Evolutionary conservation across 768 basidiomycete genomes (phyloP), one percentile per base, ranked within the genome.

Genomic region (Russula earlei): DNA sequence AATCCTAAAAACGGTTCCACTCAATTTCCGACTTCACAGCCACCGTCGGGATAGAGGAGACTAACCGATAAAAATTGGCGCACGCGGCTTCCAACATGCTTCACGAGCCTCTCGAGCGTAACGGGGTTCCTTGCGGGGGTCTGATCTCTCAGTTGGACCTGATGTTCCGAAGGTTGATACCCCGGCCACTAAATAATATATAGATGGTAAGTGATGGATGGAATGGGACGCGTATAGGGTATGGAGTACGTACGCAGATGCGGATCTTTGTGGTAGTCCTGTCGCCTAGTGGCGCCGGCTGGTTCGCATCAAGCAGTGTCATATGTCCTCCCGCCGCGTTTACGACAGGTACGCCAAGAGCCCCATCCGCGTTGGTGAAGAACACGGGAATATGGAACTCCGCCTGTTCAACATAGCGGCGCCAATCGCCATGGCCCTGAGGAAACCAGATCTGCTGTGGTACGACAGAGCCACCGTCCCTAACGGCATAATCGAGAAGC

Each of bases 401-500:
- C 3, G 59, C 59, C 15, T 58, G 50, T 20, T 52, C 45, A 10
- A 61, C 59, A 19, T 59, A 52, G 19, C 59, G 59, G 9, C 50
- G 50, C 42, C 56, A 49, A 19, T 61, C 59, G 14, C 54, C 55
- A 14, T 50, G 56, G 17, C 50, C 47, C 14, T 37, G 52, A 3
- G 59, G 59, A 15, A 11, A 20, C 59, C 59, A 61, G 19, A 61
- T 27, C 17, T 42, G 41, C 43, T 61, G 59, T 2, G 59, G 59
- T 7, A 61, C 59, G 10, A 61, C 47, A 4, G 46, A 22, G 10
- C 59, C 59, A 19, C 46, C 56, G 3, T 3, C 14, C 37, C 36
- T 49, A 6, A 61, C 25, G 15, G 12, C 22, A 34, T 45, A 50
- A 22, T 61, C 59, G 2, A 61, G 40, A 7, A 58, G 45, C 55